A percentile compares a stretch with the other conserved stretches of the same genome.
phyloP scores from a whole-genome alignment of 2,329 filamentous ascomycete genomes.

The Torrubiella hemipterigena region DNA sequence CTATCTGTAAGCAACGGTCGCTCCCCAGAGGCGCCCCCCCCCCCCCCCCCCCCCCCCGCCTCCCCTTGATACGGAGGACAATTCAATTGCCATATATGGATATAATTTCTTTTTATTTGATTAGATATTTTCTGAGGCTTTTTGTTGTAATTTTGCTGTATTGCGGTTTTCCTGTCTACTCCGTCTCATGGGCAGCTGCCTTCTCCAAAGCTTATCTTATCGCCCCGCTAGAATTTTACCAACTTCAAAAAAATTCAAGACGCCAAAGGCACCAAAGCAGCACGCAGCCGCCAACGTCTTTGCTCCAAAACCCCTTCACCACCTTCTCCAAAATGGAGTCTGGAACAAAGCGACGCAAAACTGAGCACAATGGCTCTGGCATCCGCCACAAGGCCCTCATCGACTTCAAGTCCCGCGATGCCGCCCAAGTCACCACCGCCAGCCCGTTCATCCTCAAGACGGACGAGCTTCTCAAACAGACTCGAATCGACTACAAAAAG shows the following conservation, averaged over 20 bases:
- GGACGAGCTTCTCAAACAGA: slow-evolving; percentile 45
- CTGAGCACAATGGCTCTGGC: slow-evolving; percentile 25
- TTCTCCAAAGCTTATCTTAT: not conserved
- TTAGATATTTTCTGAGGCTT: no score
- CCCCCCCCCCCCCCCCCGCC: no score
- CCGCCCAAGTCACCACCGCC: slow-evolving; percentile 30
- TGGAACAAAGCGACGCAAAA: slow-evolving; percentile 35
- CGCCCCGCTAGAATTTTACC: not conserved
- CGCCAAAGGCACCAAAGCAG: no score
- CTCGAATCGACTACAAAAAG: slow-evolving; percentile 38
- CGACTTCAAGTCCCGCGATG: slow-evolving; percentile 25
- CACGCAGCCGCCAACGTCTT: no score
- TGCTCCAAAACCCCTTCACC: no score
- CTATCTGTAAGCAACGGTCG: no score
- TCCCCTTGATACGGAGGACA: no score
- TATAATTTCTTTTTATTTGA: no score
- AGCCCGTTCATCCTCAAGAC: slow-evolving; percentile 48
- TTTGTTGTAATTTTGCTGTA: no score
- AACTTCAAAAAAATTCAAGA: slow-evolving; percentile 5
- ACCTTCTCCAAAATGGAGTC: slow-evolving; percentile 27
- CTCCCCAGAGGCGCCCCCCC: no score
- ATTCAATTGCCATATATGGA: no score
- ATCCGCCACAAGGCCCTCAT: slow-evolving; percentile 23
- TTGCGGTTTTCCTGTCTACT: no score
- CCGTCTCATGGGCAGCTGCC: not conserved